Evolutionary conservation across 2,329 filamentous ascomycete species (phyloP).

Genomic region (Trichoderma sp.): DNA sequence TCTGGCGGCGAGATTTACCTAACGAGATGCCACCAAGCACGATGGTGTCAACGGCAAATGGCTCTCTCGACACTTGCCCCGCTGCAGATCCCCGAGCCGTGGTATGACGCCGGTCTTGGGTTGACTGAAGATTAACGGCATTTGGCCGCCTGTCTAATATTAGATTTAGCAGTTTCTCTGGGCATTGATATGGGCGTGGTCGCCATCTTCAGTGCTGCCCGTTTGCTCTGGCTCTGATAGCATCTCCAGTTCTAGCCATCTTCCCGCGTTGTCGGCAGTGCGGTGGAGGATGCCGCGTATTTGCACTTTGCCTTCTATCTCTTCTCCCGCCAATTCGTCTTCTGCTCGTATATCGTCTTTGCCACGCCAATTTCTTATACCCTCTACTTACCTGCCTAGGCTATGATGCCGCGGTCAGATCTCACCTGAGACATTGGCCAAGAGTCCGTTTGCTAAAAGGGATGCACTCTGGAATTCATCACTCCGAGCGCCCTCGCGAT

Average conservation of each 20-base stretch:
- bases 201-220: background rate
- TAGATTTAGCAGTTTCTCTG: background rate
- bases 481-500: background rate
- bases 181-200: conserved; percentile 12
- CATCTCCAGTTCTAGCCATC: background rate
- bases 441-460: background rate
- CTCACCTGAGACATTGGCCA: background rate
- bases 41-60: conserved; percentile 24
- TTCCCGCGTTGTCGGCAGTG: background rate
- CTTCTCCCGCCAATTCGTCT: background rate
- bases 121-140: conserved; percentile 9
- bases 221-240: background rate
- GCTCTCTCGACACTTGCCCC: conserved; percentile 22
- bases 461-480: background rate
- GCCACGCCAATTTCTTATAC: background rate
- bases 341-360: background rate
- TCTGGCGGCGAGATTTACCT: background rate
- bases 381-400: background rate
- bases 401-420: background rate
- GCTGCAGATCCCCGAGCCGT: conserved; percentile 24
- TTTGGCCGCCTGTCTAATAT: background rate
- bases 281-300: background rate
- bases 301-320: background rate
- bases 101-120: conserved; percentile 19
- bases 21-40: conserved; percentile 3